Evolutionary conservation across 371 early-diverging fungal species (phyloP).

Genomic region (Rhizopus stolonifer): DNA sequence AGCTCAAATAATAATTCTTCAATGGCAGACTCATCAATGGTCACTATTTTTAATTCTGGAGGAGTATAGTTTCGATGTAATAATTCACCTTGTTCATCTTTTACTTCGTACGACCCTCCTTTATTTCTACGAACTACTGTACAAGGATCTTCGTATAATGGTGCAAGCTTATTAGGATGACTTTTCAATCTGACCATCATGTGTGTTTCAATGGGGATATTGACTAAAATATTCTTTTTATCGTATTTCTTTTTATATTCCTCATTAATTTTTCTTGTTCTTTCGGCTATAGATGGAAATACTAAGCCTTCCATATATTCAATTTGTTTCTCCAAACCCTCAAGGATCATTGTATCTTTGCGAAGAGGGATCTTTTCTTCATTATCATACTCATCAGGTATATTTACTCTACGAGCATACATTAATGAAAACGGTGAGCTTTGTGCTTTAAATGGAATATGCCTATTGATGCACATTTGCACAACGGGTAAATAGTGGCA

Average conservation of each 20-base stretch:
- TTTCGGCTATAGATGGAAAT: too few species aligned
- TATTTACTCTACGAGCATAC: slow-evolving; percentile 11
- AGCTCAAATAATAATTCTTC: too few species aligned
- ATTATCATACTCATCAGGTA: too few species aligned
- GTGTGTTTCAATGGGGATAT: slow-evolving; percentile 2
- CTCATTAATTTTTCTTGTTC: not conserved
- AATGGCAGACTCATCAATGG: too few species aligned
- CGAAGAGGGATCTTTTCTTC: too few species aligned
- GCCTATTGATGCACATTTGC: slow-evolving; percentile 17
- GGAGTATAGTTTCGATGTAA: slow-evolving; percentile 16
- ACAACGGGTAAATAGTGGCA: slow-evolving; percentile 17
- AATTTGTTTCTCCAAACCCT: too few species aligned
- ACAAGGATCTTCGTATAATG: slow-evolving; percentile 15
- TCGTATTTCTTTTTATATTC: slow-evolving; percentile 4
- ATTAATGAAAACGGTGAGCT: slow-evolving; percentile 17
- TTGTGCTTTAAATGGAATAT: not conserved
- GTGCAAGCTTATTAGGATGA: slow-evolving; percentile 4
- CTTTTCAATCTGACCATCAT: slow-evolving; percentile 9
- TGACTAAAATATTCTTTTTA: slow-evolving; percentile 8
- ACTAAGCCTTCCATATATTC: too few species aligned
- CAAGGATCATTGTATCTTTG: too few species aligned
- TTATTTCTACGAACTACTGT: slow-evolving; percentile 14
- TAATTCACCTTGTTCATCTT: slow-evolving; percentile 9
- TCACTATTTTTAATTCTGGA: too few species aligned
- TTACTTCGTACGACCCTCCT: slow-evolving; percentile 19